Conservation (phyloP, 2,329 filamentous ascomycete species). For the Zymoseptoria pseudotritici region DNA sequence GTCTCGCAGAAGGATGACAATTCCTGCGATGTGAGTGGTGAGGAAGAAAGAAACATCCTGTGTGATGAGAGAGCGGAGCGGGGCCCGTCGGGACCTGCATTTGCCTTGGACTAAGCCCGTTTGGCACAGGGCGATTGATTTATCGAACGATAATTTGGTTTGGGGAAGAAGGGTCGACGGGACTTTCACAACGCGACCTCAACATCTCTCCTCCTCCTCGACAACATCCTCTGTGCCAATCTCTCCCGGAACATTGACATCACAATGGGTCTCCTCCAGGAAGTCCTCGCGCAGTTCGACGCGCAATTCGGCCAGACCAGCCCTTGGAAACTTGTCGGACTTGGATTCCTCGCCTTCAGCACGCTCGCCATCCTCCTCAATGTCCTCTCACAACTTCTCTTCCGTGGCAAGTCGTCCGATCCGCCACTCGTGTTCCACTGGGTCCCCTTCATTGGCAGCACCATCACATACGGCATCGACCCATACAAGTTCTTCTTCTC, state of each 20-base stretch:
- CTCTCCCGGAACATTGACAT: neutral
- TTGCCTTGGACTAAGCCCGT: neutral
- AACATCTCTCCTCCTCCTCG: neutral
- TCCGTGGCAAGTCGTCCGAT: slow-evolving; percentile 57
- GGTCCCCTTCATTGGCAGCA: slow-evolving; percentile 74
- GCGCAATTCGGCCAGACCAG: slow-evolving; percentile 14
- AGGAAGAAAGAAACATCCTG: neutral
- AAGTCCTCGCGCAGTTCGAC: slow-evolving; percentile 14
- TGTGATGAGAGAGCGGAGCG: neutral
- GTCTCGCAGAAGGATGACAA: neutral
- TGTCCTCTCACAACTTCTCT: slow-evolving; percentile 66
- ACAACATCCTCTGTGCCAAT: neutral
- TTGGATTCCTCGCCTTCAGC: slow-evolving; percentile 40
- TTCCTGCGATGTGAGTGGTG: neutral
- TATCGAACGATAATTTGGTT: neutral
- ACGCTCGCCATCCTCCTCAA: slow-evolving; percentile 63
- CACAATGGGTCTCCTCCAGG: slow-evolving; percentile 25
- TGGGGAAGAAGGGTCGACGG: neutral
- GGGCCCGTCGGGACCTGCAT: neutral
- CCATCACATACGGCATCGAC: slow-evolving; percentile 89
- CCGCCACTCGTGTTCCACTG: slow-evolving; percentile 58
- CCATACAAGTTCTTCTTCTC: slow-evolving; percentile 77
- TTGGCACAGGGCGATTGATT: neutral
- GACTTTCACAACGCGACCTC: neutral
- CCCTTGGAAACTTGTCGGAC: slow-evolving; percentile 38